Evolutionary conservation across 1,284 basidiomycete species (phyloP), one percentile per base, ranked within the genome.

Genomic region (Somion occarium): DNA sequence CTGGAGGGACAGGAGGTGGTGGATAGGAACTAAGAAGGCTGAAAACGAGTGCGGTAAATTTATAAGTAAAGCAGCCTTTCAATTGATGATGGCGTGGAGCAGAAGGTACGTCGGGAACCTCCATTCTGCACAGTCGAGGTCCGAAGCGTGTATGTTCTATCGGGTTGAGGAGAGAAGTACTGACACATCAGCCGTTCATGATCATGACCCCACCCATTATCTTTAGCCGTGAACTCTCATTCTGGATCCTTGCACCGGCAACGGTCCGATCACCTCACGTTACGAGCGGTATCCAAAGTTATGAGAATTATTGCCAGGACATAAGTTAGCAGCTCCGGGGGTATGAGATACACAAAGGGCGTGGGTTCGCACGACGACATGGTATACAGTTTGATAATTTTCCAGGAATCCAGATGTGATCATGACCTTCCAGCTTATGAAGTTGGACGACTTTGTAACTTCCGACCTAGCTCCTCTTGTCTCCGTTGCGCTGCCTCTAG

Each of bases 401-500:
- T 15, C 30, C 7, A n/a, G n/a, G n/a, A n/a, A n/a, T n/a, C n/a
- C n/a, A n/a, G n/a, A n/a, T n/a, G n/a, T n/a, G n/a, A n/a, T n/a
- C n/a, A n/a, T n/a, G n/a, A 15, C 7, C 30, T 34, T 34, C 30
- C 15, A 34, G n/a, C n/a, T 34, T 34, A 34, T 34, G 30, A 34
- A 7, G 30, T 34, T 34, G 30, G 30, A 34, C 30, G 30, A 7
- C 15, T 34, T 34, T 34, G 30, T 34, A 34, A 34, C 30, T 34
- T 34, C 15, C 30, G 7, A 5, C 64, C 55, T 50, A 88, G 67
- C 65, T 83, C 80, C 56, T 72, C 71, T 61, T 81, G 77, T 58
- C 74, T 76, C 53, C 79, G 74, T 68, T 89, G 86, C 23, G 83
- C 85, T 30, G 82, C 82, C 66, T 88, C 84, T 55, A 90, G 70